Evolutionary conservation across 2,329 filamentous ascomycete species (phyloP).

Genomic region (Dactylonectria macrodidyma): DNA sequence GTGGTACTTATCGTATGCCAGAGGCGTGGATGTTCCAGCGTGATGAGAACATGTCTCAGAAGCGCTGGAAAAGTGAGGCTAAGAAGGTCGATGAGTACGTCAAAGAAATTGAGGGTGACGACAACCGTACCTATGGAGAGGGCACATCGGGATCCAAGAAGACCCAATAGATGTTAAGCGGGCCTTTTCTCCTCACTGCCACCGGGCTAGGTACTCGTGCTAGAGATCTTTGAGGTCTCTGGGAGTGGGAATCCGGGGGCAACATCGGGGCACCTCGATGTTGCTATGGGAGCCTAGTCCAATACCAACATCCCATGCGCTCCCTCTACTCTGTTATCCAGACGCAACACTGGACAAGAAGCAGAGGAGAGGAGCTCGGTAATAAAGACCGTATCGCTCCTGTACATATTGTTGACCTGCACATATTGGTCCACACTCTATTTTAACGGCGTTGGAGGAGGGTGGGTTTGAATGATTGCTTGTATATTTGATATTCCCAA

Average conservation of each 20-base stretch:
- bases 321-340: neutral
- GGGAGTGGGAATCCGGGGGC: neutral
- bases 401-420: conserved; percentile 41
- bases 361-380: neutral
- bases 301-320: neutral
- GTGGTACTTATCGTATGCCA: conserved; percentile 88
- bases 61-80: conserved; percentile 84
- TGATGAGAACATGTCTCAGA: conserved; percentile 87
- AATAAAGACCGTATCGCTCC: conserved; percentile 7
- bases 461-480: conserved; percentile 35
- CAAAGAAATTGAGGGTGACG: conserved; percentile 76
- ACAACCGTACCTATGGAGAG: conserved; percentile 64
- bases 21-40: conserved; percentile 88
- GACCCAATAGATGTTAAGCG: conserved; percentile 40
- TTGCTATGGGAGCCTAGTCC: neutral
- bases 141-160: conserved; percentile 61
- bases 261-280: neutral
- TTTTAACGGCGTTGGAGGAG: conserved; percentile 36
- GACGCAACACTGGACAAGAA: conserved; percentile 1
- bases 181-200: neutral
- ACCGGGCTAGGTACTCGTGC: neutral
- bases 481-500: conserved; percentile 39
- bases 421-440: conserved; percentile 36
- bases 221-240: neutral
- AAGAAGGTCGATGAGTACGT: conserved; percentile 83